Percentiles rank a stretch among this genome's conserved stretches.
phyloP scores from a whole-genome alignment of 805 yeast genomes.

The Candida nanaspora region DNA sequence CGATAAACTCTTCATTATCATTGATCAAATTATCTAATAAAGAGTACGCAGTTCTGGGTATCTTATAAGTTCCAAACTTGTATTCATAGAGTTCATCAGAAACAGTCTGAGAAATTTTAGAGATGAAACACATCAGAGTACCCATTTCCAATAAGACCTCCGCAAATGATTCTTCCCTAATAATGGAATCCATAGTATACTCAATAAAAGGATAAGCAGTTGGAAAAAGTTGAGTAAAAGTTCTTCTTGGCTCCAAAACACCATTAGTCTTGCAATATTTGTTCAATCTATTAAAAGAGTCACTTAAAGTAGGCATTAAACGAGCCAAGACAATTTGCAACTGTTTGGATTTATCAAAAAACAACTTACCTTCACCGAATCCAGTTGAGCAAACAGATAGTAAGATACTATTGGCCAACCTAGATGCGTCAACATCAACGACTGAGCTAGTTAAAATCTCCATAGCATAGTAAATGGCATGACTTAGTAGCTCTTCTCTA shows the following conservation, averaged over 20 bases:
- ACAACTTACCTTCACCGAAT: slow-evolving; percentile 16
- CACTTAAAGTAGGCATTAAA: slow-evolving; percentile 46
- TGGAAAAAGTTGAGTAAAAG: slow-evolving; percentile 67
- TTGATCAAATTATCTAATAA: not conserved
- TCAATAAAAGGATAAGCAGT: slow-evolving; percentile 55
- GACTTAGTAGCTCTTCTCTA: slow-evolving; percentile 34
- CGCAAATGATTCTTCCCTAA: slow-evolving; percentile 59
- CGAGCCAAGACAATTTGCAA: slow-evolving; percentile 41
- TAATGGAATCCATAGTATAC: slow-evolving; percentile 64
- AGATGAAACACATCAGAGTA: slow-evolving; percentile 48
- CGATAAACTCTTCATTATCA: not conserved
- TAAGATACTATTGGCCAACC: slow-evolving; percentile 57
- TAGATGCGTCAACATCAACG: slow-evolving; percentile 47
- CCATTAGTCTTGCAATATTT: slow-evolving; percentile 39
- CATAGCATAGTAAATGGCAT: slow-evolving; percentile 49
- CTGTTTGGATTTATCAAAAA: slow-evolving; percentile 25
- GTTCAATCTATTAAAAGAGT: slow-evolving; percentile 45
- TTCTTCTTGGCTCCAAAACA: slow-evolving; percentile 45
- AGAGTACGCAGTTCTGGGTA: not conserved
- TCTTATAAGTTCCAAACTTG: not conserved
- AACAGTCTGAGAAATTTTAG: slow-evolving; percentile 23
- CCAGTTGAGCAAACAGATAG: slow-evolving; percentile 35
- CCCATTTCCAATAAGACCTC: slow-evolving; percentile 69
- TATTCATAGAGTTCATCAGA: not conserved
- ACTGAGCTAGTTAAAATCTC: slow-evolving; percentile 45